These are phyloP conservation scores for Hypomontagnella monticulosa DNA, from an alignment of 495 filamentous ascomycete species.

Conservation along the genomic window DNA sequence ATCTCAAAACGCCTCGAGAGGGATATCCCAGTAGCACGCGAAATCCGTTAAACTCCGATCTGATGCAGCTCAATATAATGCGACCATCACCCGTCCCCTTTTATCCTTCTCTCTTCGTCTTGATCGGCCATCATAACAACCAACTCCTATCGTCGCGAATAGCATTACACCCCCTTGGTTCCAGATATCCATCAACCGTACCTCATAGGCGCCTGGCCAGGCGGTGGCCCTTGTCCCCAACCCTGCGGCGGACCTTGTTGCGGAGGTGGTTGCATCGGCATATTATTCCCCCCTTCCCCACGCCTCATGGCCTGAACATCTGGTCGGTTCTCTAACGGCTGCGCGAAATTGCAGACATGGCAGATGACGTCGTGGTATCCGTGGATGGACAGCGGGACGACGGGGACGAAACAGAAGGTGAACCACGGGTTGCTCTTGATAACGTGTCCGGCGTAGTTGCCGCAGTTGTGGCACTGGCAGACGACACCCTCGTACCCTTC, in stretches of 20 bases:
- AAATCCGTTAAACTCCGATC: slow-evolving; percentile 27
- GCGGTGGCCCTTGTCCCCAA: slow-evolving; percentile 42
- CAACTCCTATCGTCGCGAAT: background rate
- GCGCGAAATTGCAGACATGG: slow-evolving; percentile 65
- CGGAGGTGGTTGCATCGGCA: slow-evolving; percentile 51
- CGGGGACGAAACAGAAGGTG: slow-evolving; percentile 67
- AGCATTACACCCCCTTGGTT: background rate
- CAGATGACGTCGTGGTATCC: slow-evolving; percentile 65
- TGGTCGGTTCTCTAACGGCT: slow-evolving; percentile 62
- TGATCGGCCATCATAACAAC: background rate
- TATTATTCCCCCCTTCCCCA: slow-evolving; percentile 46
- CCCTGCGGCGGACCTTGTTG: slow-evolving; percentile 34
- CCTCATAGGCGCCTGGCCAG: slow-evolving; percentile 50
- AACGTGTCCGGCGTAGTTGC: slow-evolving; percentile 61
- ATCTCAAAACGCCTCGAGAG: slow-evolving; percentile 24
- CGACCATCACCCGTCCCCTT: background rate
- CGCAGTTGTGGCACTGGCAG: slow-evolving; percentile 67
- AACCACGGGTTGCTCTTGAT: slow-evolving; percentile 66
- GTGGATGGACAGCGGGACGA: slow-evolving; percentile 64
- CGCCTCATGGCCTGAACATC: slow-evolving; percentile 59
- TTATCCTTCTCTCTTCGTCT: background rate
- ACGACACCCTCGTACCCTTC: slow-evolving; percentile 62
- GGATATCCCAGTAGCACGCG: slow-evolving; percentile 23
- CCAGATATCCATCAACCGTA: slow-evolving; percentile 34
- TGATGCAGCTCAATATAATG: slow-evolving; percentile 15